Conservation (phyloP, 805 yeast genomes). For the Naumovozyma baii region DNA sequence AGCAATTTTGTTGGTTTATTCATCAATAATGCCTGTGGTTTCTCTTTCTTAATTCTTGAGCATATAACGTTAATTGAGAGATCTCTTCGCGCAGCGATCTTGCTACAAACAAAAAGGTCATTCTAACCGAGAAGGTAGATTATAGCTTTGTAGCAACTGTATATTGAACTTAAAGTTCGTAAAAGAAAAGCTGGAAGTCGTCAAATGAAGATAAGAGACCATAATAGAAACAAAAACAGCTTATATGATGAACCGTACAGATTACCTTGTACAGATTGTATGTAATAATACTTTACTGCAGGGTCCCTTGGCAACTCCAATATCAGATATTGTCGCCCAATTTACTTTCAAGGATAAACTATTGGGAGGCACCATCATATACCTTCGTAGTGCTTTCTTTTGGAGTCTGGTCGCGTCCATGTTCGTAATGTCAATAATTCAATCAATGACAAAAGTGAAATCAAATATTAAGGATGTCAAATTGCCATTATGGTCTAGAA, state of each 20-base stretch:
- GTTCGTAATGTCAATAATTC: slow-evolving; percentile 31
- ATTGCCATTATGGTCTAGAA: slow-evolving; percentile 23
- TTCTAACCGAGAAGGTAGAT: too few species aligned
- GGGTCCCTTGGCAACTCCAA: background rate
- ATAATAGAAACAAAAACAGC: background rate
- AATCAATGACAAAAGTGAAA: slow-evolving; percentile 47
- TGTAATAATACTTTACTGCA: background rate
- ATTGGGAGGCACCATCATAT: background rate
- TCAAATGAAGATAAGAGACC: background rate
- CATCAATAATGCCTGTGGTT: too few species aligned
- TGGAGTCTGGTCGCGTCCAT: background rate
- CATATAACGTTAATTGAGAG: too few species aligned
- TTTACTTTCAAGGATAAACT: background rate
- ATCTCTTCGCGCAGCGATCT: too few species aligned
- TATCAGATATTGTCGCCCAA: background rate
- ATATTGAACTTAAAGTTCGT: too few species aligned
- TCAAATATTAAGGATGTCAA: slow-evolving; percentile 22
- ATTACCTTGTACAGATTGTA: background rate
- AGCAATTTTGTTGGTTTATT: too few species aligned
- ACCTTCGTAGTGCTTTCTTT: background rate
- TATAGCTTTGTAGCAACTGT: too few species aligned
- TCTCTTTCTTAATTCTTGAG: too few species aligned
- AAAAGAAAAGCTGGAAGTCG: too few species aligned
- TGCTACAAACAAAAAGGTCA: too few species aligned
- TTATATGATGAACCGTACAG: background rate